Evolutionary conservation across 495 filamentous ascomycete species (phyloP), one percentile per base, ranked within the genome.

Genomic region (Chaetomium fimeti): DNA sequence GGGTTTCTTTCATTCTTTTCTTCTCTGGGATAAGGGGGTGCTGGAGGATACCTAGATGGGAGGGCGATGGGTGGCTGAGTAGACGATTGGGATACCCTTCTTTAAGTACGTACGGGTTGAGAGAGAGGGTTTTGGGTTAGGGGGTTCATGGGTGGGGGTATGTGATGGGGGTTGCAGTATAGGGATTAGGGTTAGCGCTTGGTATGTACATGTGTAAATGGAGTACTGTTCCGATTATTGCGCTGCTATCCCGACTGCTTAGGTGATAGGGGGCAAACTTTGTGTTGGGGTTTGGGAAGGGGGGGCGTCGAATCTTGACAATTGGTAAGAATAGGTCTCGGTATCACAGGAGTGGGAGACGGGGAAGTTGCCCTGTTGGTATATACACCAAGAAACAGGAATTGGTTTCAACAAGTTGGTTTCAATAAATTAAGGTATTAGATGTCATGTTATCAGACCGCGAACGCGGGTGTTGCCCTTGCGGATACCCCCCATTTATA

Each of bases 1-100:
- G 20, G 22, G 27, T 59, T 25, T 3, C 22, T 57, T 61, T 54
- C 36, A 36, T 51, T 15, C 38, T 60, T 28, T 63, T 38, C 18
- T 61, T 56, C 18, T n/a, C 1, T 29, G 36, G 28, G 40, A 43
- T 43, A 43, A 16, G 40, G 40, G 45, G 57, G 25, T 32, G 42
- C 32, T 5, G 32, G 32, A 36, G 32, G 32, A 36, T 36, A 36
- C 32, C 32, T 36, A 36, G 42, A 6, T 6, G 56, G 38, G 36
- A 3, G 52, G 29, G 0, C 15, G 36, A 38, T 11, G 42, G 40
- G 42, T 9, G 55, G 22, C 9, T 45, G 36, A 25, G 27, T 57
- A 64, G 54, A 64, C n/a, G 32, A 25, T 64, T 22, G 54, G 62
- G 62, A 64, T 64, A 64, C 62, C 62, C 62, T 64, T 60, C 43